Percentiles rank a stretch among this genome's conserved stretches.
These are phyloP conservation scores for Hypericum androsaemum DNA, from an alignment of 345 rosid species.

Conservation along the genomic window DNA sequence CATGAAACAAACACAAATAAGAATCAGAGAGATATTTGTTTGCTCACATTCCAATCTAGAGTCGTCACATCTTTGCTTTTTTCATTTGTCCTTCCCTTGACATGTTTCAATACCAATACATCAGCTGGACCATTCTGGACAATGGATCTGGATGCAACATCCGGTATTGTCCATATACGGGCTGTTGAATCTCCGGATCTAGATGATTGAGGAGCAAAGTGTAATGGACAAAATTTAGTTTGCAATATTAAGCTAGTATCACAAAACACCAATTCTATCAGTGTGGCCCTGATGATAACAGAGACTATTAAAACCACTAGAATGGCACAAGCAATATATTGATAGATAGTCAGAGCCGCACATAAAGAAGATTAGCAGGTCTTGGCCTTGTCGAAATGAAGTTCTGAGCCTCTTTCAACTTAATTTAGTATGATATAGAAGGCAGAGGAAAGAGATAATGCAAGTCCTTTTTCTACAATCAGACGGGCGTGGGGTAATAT, in stretches of 20 bases:
- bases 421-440: too few relatives aligned
- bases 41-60: constrained; percentile 97
- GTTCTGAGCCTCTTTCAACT: too few relatives aligned
- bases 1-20: background rate
- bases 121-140: constrained; percentile 36
- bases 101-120: constrained; percentile 79
- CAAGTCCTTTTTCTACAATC: too few relatives aligned
- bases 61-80: constrained; percentile 99
- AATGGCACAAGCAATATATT: too few relatives aligned
- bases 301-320: too few relatives aligned
- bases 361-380: too few relatives aligned
- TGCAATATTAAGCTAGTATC: background rate
- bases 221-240: background rate
- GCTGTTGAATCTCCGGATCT: constrained; percentile 99
- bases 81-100: constrained; percentile 88
- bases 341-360: too few relatives aligned
- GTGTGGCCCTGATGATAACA: too few relatives aligned
- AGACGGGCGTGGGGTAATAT: too few relatives aligned
- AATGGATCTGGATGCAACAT: constrained; percentile 44
- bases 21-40: background rate
- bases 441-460: too few relatives aligned
- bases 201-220: constrained; percentile 7
- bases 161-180: constrained; percentile 86
- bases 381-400: too few relatives aligned
- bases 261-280: background rate